Evolutionary conservation across 108 stramenopile species (phyloP).

Genomic region (Schizochytrium sp.): DNA sequence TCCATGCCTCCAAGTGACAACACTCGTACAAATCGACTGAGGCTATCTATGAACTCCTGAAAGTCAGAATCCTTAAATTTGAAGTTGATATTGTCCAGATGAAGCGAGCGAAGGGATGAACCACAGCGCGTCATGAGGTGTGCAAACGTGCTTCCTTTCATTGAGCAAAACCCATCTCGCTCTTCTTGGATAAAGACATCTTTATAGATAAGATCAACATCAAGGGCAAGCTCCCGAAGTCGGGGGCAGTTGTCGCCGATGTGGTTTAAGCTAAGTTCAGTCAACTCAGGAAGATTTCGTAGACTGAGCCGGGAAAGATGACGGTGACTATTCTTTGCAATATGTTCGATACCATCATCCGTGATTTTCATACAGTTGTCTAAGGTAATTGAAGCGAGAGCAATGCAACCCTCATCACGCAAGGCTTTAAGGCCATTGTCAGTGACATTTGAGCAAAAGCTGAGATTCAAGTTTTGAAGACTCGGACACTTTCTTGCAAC

Average conservation of each 20-base stretch:
- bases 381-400: not conserved
- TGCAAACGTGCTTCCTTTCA: not conserved
- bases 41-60: too few species aligned
- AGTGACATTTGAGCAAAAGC: constrained; percentile 21
- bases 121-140: not conserved
- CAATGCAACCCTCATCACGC: not conserved
- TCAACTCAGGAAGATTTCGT: not conserved
- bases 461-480: constrained; percentile 39
- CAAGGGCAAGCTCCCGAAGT: not conserved
- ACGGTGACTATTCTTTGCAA: not conserved
- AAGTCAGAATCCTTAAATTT: too few species aligned
- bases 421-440: not conserved
- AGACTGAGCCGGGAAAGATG: not conserved
- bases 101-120: not conserved
- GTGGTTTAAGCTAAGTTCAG: not conserved
- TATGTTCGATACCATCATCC: not conserved
- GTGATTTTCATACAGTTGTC: not conserved
- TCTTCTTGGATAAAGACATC: not conserved
- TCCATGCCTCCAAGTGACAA: too few species aligned
- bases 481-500: not conserved
- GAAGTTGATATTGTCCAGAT: too few species aligned
- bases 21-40: too few species aligned
- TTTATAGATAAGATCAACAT: not conserved
- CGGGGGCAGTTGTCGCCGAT: not conserved
- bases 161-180: not conserved